Conservation (phyloP, 1,284 basidiomycete species). For the Neonothopanus nambi region DNA sequence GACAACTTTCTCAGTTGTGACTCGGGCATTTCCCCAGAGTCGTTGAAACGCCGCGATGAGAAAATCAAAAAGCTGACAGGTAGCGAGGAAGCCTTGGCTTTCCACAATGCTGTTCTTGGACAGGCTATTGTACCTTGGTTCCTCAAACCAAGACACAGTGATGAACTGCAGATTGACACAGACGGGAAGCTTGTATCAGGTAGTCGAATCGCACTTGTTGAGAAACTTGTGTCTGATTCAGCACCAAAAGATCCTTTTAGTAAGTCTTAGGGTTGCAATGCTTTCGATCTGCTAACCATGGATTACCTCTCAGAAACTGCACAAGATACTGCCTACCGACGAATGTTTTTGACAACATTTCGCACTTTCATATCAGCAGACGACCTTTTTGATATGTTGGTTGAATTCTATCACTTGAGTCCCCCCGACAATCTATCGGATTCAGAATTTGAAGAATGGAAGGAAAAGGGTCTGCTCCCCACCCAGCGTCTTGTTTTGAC, state of each 20-base stretch:
- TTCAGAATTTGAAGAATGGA: slow-evolving; percentile 66
- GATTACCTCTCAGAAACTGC: slow-evolving; percentile 40
- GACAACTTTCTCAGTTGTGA: slow-evolving; percentile 5
- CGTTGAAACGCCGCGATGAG: slow-evolving; percentile 27
- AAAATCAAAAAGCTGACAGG: slow-evolving; percentile 45
- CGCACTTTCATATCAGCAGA: slow-evolving; percentile 74
- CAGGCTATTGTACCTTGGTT: slow-evolving; percentile 56
- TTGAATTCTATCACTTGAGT: slow-evolving; percentile 61
- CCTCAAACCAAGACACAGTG: slow-evolving; percentile 60
- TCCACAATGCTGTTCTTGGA: slow-evolving; percentile 35
- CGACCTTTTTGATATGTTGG: slow-evolving; percentile 65
- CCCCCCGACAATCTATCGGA: slow-evolving; percentile 50
- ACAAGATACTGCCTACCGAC: slow-evolving; percentile 54
- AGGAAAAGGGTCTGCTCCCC: slow-evolving; percentile 55
- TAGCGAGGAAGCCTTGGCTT: slow-evolving; percentile 44
- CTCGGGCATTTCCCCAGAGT: slow-evolving; percentile 19
- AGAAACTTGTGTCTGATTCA: slow-evolving; percentile 62
- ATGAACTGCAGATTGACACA: slow-evolving; percentile 56
- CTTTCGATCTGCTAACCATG: too few species aligned
- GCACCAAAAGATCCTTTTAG: slow-evolving; percentile 37
- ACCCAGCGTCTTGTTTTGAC: slow-evolving; percentile 58
- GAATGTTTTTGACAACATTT: slow-evolving; percentile 78
- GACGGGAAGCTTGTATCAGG: slow-evolving; percentile 65
- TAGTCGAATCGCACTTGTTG: slow-evolving; percentile 69
- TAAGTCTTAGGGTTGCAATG: too few species aligned